Conservation (phyloP, 2,329 filamentous ascomycete species). For the Ophioceras dolichostomum region DNA sequence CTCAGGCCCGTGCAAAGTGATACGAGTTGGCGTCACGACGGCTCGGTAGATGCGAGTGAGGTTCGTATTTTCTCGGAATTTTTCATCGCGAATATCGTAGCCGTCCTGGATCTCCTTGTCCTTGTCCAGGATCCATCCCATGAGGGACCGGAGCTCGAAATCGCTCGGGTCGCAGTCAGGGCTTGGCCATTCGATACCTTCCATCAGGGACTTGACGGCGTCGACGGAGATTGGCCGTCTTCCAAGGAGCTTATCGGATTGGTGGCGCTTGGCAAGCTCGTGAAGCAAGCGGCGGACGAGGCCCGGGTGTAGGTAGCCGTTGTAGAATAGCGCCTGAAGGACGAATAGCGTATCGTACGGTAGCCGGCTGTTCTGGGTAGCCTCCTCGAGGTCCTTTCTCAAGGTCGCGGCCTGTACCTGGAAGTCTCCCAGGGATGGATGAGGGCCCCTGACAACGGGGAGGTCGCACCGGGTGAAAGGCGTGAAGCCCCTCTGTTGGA, state of each 20-base stretch:
- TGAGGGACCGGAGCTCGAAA: slow-evolving; percentile 27
- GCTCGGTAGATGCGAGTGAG: slow-evolving; percentile 41
- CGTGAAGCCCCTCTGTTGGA: slow-evolving; percentile 15
- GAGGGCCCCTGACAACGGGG: background rate
- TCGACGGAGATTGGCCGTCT: slow-evolving; percentile 32
- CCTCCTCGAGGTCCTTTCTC: slow-evolving; percentile 14
- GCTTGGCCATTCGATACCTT: slow-evolving; percentile 39
- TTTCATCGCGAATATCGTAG: slow-evolving; percentile 5
- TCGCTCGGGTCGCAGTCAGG: slow-evolving; percentile 32
- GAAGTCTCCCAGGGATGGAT: slow-evolving; percentile 1
- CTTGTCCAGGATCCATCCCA: slow-evolving; percentile 22
- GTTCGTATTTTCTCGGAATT: slow-evolving; percentile 19
- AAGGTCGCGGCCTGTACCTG: slow-evolving; percentile 9
- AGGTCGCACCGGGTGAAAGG: slow-evolving; percentile 12
- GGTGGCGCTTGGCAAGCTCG: slow-evolving; percentile 23
- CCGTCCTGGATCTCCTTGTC: slow-evolving; percentile 20
- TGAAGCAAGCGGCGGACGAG: slow-evolving; percentile 33
- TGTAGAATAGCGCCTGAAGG: slow-evolving; percentile 48
- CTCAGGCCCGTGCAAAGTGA: slow-evolving; percentile 47
- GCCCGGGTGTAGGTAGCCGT: slow-evolving; percentile 47
- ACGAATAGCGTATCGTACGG: slow-evolving; percentile 49
- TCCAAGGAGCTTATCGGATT: slow-evolving; percentile 22
- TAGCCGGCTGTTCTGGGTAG: slow-evolving; percentile 18
- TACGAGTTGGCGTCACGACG: slow-evolving; percentile 46
- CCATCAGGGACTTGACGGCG: slow-evolving; percentile 39